Base-by-base conservation (phyloP, 1,139 yeast species). In the Candida neerlandica region DNA sequence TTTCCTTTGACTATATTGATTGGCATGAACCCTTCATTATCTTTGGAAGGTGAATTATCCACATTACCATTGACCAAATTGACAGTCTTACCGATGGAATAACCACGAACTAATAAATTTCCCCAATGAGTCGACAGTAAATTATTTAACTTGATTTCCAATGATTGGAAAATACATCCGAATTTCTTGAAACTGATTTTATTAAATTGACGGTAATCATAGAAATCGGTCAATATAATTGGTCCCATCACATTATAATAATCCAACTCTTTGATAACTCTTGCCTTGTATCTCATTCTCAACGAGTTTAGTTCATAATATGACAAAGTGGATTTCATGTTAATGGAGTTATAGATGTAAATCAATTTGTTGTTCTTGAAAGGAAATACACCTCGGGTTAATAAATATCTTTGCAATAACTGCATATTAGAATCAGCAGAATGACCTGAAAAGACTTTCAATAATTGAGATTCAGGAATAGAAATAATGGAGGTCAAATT, bases 1-100 rank as follows among this genome's bases (percentile, higher is more conserved):
- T 72, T 71, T 0, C 89, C 92, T 37, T 59, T 62, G 1, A 84
- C 59, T 39, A 59, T 67, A 0, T 78, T 76, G 9, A 85, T 64
- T 1, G 81, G 80, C 80, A 82, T 81, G 71, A 85, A 84, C 5
- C 89, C 88, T 50, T 85, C 88, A 18, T 78, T 76, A 52, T 61
- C 45, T 59, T 68, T 44, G 15, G 44, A 23, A 67, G 71, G 70
- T 43, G 57, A 55, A 14, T 57, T 57, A 16, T 52, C 55, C 4
- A 52, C 45, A 39, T 53, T 51, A 2, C 62, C 63, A 39, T 57
- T 53, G 34, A 67, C 49, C 47, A 55, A 53, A 32, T 63, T 65
- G 2, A 32, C 34, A 9, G 69, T 65, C 51, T 76, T 84, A 0
- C 92, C 92, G 34, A 86, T 76, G 45, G 78, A 81, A 61, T 85